Conservation (phyloP, 1,284 basidiomycete species). For the Rhodofomes roseus region DNA sequence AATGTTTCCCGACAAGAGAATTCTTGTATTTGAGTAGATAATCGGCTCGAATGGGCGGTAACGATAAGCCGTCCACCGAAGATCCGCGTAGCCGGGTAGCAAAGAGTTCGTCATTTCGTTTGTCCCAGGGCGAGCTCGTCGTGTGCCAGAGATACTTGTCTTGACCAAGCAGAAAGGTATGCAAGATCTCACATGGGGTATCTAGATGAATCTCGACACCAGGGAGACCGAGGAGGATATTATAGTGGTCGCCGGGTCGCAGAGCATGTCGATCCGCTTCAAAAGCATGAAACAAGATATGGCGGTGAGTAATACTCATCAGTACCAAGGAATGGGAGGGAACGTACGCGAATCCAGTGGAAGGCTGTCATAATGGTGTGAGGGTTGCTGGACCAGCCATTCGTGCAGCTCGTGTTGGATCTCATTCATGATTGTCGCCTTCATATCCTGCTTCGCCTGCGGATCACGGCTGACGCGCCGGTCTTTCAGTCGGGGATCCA, state of each 20-base stretch:
- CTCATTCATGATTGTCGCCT: conserved; percentile 9
- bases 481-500: conserved; percentile 1
- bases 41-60: conserved; percentile 16
- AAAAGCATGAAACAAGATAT: no score
- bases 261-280: conserved; percentile 5
- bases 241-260: background rate
- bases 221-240: background rate
- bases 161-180: conserved; percentile 32
- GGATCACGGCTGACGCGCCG: conserved; percentile 11
- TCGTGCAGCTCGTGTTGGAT: conserved; percentile 21
- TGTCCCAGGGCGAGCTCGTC: conserved; percentile 11
- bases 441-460: conserved; percentile 9
- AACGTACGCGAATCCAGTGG: conserved; percentile 16
- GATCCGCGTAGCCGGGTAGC: conserved; percentile 11
- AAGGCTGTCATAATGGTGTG: conserved; percentile 12
- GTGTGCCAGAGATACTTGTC: conserved; percentile 31
- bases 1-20: conserved; percentile 19
- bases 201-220: background rate
- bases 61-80: conserved; percentile 12
- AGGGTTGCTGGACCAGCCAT: conserved; percentile 26
- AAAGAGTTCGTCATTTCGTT: conserved; percentile 7
- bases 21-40: conserved; percentile 24
- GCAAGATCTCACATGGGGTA: conserved; percentile 32
- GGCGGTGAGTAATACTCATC: no score
- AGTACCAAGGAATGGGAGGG: no score